A percentile compares a stretch with the other conserved stretches of the same genome.
Evolutionary conservation across 2,329 filamentous ascomycete genomes (phyloP).

Genomic region (Huntiella decipiens): DNA sequence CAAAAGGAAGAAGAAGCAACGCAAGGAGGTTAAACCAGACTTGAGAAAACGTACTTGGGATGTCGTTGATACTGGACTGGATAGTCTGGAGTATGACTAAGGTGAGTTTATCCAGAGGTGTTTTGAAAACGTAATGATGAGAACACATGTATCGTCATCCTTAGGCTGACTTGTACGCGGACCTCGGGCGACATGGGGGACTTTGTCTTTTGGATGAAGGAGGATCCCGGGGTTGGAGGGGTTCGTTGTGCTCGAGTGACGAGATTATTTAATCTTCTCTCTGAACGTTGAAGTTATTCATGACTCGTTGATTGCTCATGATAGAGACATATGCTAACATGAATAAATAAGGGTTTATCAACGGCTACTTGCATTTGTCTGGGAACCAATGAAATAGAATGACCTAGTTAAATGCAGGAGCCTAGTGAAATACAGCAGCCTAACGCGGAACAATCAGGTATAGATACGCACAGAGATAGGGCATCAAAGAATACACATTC

Average conservation of each 20-base stretch:
- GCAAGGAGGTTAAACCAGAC: slow-evolving; percentile 34
- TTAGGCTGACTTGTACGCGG: slow-evolving; percentile 51
- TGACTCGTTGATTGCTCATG: too few relatives aligned
- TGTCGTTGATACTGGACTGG: slow-evolving; percentile 40
- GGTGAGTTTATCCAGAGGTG: slow-evolving; percentile 11
- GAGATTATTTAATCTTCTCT: slow-evolving; percentile 31
- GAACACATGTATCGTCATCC: slow-evolving; percentile 81
- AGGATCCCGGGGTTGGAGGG: slow-evolving; percentile 7
- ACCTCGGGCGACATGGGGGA: slow-evolving; percentile 7
- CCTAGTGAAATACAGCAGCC: too few relatives aligned
- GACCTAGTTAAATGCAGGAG: too few relatives aligned
- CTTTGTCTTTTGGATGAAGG: neutral
- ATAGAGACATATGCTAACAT: too few relatives aligned
- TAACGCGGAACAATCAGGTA: too few relatives aligned
- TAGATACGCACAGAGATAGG: too few relatives aligned
- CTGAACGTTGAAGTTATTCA: slow-evolving; percentile 18
- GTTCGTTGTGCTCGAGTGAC: slow-evolving; percentile 16
- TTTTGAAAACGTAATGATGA: slow-evolving; percentile 47
- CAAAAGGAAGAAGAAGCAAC: slow-evolving; percentile 19
- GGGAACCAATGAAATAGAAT: too few relatives aligned
- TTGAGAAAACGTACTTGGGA: slow-evolving; percentile 50
- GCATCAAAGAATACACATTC: too few relatives aligned
- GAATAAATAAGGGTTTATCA: too few relatives aligned
- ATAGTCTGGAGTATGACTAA: slow-evolving; percentile 42
- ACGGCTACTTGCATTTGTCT: too few relatives aligned